Conservation (phyloP, 1,284 basidiomycete species). For the Rhodotorula sp. region DNA sequence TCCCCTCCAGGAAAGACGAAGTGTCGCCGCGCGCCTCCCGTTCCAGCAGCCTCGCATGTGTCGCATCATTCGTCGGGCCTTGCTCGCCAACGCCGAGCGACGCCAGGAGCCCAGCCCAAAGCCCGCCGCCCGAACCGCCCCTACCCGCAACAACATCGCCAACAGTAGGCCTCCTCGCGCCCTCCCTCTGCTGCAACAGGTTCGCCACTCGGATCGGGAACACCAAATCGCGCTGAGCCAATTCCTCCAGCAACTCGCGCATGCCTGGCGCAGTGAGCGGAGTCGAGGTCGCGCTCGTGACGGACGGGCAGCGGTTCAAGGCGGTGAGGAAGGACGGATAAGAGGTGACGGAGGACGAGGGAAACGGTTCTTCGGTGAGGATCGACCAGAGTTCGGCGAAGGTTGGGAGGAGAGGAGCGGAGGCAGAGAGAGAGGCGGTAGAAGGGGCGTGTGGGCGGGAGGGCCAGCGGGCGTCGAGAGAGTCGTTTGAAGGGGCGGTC, state of each 20-base stretch:
- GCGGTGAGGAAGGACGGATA: constrained; percentile 10
- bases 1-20: constrained; percentile 11
- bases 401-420: constrained; percentile 5
- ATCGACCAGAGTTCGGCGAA: constrained; percentile 19
- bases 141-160: background rate
- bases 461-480: background rate
- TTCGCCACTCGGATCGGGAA: constrained; percentile 15
- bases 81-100: background rate
- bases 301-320: constrained; percentile 5
- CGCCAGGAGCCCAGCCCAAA: no score
- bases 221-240: constrained; percentile 13
- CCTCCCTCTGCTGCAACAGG: background rate
- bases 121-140: no score
- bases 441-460: background rate
- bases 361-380: constrained; percentile 17
- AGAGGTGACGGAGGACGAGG: constrained; percentile 4
- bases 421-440: background rate
- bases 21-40: background rate
- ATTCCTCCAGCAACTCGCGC: constrained; percentile 5
- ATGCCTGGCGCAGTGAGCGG: constrained; percentile 1
- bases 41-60: background rate
- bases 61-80: background rate
- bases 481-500: background rate
- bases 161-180: background rate
- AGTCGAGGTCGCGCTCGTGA: background rate